These are phyloP conservation scores for Tripterygium wilfordii DNA, from an alignment of 177 flowering plant genomes.

Conservation along the genomic window DNA sequence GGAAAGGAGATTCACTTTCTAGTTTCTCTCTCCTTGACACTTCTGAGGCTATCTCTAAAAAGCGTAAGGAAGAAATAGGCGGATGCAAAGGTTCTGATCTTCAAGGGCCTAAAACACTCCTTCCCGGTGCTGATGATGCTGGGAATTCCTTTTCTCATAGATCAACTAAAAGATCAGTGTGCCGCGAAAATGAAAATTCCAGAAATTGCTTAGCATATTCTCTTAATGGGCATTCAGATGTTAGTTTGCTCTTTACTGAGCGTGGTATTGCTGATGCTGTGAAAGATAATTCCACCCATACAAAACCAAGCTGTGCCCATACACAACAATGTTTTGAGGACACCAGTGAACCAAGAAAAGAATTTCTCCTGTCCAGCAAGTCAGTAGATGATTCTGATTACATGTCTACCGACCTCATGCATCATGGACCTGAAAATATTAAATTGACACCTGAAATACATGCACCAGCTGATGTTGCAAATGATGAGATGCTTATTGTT, in stretches of 20 bases:
- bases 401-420: constrained; percentile 9
- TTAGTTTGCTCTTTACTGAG: constrained; percentile 7
- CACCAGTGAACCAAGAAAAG: constrained; percentile 10
- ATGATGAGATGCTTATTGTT: constrained; percentile 14
- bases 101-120: constrained; percentile 19
- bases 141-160: constrained; percentile 16
- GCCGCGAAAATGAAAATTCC: constrained; percentile 4
- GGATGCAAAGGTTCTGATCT: constrained; percentile 12
- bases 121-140: constrained; percentile 13
- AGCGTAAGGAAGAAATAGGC: constrained; percentile 18
- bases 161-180: constrained; percentile 6
- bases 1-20: constrained; percentile 68
- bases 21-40: constrained; percentile 25
- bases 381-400: constrained; percentile 11
- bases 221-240: constrained; percentile 10
- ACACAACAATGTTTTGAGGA: constrained; percentile 15
- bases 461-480: constrained; percentile 4
- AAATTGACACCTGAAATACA: constrained; percentile 10
- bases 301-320: constrained; percentile 7
- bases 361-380: constrained; percentile 5
- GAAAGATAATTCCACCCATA: constrained; percentile 6
- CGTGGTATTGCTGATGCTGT: constrained; percentile 7
- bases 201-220: constrained; percentile 13
- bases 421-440: constrained; percentile 10
- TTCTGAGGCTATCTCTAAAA: constrained; percentile 20